These are phyloP conservation scores for Solanum virginianum DNA, from an alignment of 257 asterid species.

Conservation along the genomic window DNA sequence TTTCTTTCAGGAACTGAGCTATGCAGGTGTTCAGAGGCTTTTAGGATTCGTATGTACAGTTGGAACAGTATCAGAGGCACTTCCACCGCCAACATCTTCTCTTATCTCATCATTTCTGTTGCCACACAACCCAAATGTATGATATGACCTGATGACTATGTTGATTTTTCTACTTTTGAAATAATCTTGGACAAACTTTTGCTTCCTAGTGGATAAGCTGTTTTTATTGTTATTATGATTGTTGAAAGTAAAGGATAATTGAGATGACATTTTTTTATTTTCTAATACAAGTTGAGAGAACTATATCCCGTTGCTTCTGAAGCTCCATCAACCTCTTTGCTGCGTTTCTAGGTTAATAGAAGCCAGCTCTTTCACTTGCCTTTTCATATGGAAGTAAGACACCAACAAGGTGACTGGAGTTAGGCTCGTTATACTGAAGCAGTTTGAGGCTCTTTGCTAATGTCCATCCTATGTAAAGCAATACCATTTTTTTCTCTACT, in stretches of 20 bases:
- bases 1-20: conserved; percentile 45
- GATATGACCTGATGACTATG: conserved; percentile 9
- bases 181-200: background rate
- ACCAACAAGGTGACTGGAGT: background rate
- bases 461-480: background rate
- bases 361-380: background rate
- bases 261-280: too few species aligned
- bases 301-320: background rate
- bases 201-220: background rate
- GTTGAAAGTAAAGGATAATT: background rate
- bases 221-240: background rate
- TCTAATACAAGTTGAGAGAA: background rate
- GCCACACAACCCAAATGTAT: conserved; percentile 55
- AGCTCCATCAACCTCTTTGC: background rate
- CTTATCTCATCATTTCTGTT: conserved; percentile 42
- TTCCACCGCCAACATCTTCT: conserved; percentile 57
- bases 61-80: conserved; percentile 46
- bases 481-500: background rate
- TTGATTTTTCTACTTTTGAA: background rate
- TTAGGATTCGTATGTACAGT: conserved; percentile 45
- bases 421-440: background rate
- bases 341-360: background rate
- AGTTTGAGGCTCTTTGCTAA: background rate
- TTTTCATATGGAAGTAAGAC: background rate
- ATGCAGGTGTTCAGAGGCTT: conserved; percentile 55